Conservation (phyloP, 2,329 filamentous ascomycete species). For the Botrytis medusae region DNA sequence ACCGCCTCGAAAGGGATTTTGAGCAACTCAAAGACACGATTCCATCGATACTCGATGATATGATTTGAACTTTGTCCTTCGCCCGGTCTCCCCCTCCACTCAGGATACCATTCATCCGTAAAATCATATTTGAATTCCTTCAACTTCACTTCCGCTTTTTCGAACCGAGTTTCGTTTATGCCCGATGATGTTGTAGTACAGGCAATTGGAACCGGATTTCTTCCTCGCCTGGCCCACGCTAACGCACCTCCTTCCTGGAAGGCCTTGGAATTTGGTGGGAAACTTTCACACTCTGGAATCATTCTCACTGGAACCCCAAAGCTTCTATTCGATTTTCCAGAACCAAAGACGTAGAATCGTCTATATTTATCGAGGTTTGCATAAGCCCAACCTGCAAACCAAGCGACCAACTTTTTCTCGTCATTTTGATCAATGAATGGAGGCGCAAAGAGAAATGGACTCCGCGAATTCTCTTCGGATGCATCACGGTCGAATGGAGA, state of each 20-base stretch:
- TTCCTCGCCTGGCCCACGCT: conserved; percentile 2
- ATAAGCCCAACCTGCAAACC: conserved; percentile 60
- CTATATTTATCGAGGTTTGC: conserved; percentile 51
- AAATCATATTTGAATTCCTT: background rate
- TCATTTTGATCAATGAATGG: conserved; percentile 55
- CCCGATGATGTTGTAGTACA: background rate
- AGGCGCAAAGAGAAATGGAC: conserved; percentile 49
- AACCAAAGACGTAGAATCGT: conserved; percentile 56
- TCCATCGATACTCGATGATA: background rate
- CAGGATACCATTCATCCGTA: background rate
- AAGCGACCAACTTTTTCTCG: conserved; percentile 62
- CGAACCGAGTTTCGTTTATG: background rate
- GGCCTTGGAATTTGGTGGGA: background rate
- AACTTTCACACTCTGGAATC: background rate
- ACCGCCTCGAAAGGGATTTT: background rate
- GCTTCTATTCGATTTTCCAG: conserved; percentile 15
- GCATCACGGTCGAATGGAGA: conserved; percentile 22
- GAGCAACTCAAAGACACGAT: background rate
- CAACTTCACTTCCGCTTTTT: background rate
- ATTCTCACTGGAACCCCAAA: background rate
- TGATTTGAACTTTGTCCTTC: conserved; percentile 3
- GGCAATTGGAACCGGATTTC: background rate
- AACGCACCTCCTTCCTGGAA: background rate
- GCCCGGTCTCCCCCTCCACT: background rate
- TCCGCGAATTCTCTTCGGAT: conserved; percentile 29